These are phyloP conservation scores for Salix suchowensis DNA, from an alignment of 345 rosid species.

Conservation along the genomic window DNA sequence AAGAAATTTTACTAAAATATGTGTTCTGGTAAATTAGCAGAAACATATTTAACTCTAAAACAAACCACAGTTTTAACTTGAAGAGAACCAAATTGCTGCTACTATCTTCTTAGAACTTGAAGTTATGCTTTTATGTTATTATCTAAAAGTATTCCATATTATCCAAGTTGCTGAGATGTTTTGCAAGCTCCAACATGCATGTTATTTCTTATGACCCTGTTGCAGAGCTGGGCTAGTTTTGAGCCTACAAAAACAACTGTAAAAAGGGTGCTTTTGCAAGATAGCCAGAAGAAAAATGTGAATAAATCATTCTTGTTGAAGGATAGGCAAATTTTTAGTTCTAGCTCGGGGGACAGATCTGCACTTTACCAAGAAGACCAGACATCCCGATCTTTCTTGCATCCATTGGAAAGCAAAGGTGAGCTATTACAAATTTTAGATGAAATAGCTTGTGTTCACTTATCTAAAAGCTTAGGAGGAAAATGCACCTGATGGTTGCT, in stretches of 20 bases:
- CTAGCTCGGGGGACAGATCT: conserved; percentile 28
- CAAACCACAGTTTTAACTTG: neutral
- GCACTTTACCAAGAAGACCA: conserved; percentile 37
- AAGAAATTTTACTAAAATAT: neutral
- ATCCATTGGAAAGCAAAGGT: conserved; percentile 48
- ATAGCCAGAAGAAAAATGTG: conserved; percentile 39
- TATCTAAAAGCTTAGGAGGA: neutral
- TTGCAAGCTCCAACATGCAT: neutral
- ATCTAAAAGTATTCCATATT: neutral
- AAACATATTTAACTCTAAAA: neutral
- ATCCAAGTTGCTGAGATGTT: neutral
- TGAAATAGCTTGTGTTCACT: conserved; percentile 4
- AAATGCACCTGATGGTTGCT: conserved; percentile 15
- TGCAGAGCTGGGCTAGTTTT: conserved; percentile 82
- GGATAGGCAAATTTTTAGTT: conserved; percentile 34
- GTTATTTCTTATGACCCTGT: conserved; percentile 12
- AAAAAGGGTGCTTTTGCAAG: conserved; percentile 73
- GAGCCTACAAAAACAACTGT: conserved; percentile 91
- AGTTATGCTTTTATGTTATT: neutral
- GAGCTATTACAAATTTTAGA: conserved; percentile 22
- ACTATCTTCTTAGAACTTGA: neutral
- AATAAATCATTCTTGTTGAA: conserved; percentile 32
- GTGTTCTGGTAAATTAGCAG: neutral
- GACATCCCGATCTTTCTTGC: conserved; percentile 32
- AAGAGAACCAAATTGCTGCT: neutral